Evolutionary conservation across 805 yeast genomes (phyloP).

Genomic region (Kuraishia capsulata): DNA sequence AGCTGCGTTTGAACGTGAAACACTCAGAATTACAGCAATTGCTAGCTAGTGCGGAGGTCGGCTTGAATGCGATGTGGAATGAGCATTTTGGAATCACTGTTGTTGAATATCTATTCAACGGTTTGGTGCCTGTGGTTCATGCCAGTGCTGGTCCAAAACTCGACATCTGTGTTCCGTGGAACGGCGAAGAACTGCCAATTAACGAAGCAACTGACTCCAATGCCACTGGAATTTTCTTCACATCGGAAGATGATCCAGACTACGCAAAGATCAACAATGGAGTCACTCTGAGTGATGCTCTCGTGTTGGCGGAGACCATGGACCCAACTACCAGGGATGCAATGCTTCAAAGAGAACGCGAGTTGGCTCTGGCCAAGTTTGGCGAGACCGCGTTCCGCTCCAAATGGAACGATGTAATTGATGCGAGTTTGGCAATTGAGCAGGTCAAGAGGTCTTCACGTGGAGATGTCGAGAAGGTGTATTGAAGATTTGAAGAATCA

Average conservation of each 20-base stretch:
- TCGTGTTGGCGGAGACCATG: constrained; percentile 20
- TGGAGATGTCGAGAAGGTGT: constrained; percentile 8
- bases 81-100: constrained; percentile 98
- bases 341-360: constrained; percentile 4
- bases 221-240: constrained; percentile 69
- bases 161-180: constrained; percentile 69
- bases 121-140: constrained; percentile 82
- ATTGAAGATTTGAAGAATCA: not conserved
- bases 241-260: constrained; percentile 57
- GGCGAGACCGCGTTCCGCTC: constrained; percentile 3
- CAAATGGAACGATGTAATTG: constrained; percentile 2
- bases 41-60: constrained; percentile 53
- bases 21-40: constrained; percentile 50
- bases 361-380: constrained; percentile 6
- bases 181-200: constrained; percentile 13
- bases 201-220: constrained; percentile 18
- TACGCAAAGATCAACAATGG: constrained; percentile 15
- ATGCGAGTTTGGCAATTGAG: constrained; percentile 5
- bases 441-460: constrained; percentile 4
- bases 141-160: constrained; percentile 91
- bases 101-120: constrained; percentile 84
- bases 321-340: constrained; percentile 4
- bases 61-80: constrained; percentile 98
- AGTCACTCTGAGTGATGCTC: constrained; percentile 35
- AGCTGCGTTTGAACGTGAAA: constrained; percentile 66